These are phyloP conservation scores for Cryptococcus maquisensis DNA, from an alignment of 1,284 basidiomycete genomes.

Conservation along the genomic window DNA sequence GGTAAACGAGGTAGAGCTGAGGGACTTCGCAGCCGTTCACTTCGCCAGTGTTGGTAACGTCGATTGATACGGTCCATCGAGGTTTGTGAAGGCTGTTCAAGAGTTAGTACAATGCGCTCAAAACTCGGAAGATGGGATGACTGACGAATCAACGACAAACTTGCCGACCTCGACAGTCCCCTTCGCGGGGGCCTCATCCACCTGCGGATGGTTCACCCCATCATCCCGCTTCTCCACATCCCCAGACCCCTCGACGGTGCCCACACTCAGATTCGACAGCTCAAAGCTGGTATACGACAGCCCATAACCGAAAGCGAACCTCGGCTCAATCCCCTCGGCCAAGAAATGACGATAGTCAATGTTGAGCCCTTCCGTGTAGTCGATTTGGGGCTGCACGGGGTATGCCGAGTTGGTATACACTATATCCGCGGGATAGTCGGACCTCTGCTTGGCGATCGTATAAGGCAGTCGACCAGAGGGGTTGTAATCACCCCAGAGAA, in stretches of 20 bases:
- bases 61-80: conserved; percentile 42
- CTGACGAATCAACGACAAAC: background rate
- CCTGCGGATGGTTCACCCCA: background rate
- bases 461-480: conserved; percentile 73
- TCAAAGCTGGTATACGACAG: conserved; percentile 76
- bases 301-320: conserved; percentile 76
- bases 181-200: background rate
- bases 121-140: background rate
- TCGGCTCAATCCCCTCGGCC: conserved; percentile 57
- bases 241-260: conserved; percentile 4
- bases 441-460: conserved; percentile 65
- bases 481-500: conserved; percentile 55
- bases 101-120: background rate
- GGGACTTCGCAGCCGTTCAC: conserved; percentile 48
- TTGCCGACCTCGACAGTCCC: background rate
- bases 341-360: conserved; percentile 79
- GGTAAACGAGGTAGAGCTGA: conserved; percentile 48
- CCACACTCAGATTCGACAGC: conserved; percentile 57
- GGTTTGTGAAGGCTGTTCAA: conserved; percentile 38
- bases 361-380: conserved; percentile 66
- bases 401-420: conserved; percentile 37
- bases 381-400: conserved; percentile 52
- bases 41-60: conserved; percentile 50
- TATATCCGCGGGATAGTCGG: conserved; percentile 61
- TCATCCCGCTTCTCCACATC: background rate